Conservation (phyloP, 2,329 filamentous ascomycete genomes). For the Hymenoscyphus fructigenus region DNA sequence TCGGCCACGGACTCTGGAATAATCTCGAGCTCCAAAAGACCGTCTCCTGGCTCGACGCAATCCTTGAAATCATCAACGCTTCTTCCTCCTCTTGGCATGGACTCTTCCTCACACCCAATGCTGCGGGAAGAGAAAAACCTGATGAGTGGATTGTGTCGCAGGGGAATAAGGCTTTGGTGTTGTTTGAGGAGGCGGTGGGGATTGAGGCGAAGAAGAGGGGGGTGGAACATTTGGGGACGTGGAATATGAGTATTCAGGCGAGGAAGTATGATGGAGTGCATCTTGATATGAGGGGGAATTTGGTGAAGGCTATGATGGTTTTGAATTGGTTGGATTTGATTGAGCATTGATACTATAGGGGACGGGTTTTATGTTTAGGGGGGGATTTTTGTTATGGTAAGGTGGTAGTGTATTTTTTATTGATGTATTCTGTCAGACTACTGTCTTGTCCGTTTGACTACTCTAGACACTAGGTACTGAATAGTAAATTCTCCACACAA, state of each 20-base stretch:
- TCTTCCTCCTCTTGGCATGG: slow-evolving; percentile 23
- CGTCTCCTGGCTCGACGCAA: slow-evolving; percentile 42
- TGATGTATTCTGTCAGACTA: too few species aligned
- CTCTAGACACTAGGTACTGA: too few species aligned
- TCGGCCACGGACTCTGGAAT: slow-evolving; percentile 50
- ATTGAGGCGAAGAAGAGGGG: slow-evolving; percentile 35
- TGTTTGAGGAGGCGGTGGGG: slow-evolving; percentile 42
- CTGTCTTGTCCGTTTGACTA: too few species aligned
- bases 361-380: background rate
- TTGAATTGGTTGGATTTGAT: slow-evolving; percentile 46
- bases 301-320: slow-evolving; percentile 51
- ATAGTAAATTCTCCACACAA: too few species aligned
- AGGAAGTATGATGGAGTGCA: slow-evolving; percentile 49
- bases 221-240: slow-evolving; percentile 48
- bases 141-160: slow-evolving; percentile 47
- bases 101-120: slow-evolving; percentile 46
- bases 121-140: slow-evolving; percentile 46
- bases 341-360: background rate
- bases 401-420: too few species aligned
- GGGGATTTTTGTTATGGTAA: background rate
- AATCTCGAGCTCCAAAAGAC: slow-evolving; percentile 44
- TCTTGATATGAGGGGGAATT: slow-evolving; percentile 47
- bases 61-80: slow-evolving; percentile 35
- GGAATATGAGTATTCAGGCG: slow-evolving; percentile 52
- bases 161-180: slow-evolving; percentile 47